Evolutionary conservation across 2,329 filamentous ascomycete species (phyloP), one percentile per base, ranked within the genome.

Genomic region (Sporothrix sp.): DNA sequence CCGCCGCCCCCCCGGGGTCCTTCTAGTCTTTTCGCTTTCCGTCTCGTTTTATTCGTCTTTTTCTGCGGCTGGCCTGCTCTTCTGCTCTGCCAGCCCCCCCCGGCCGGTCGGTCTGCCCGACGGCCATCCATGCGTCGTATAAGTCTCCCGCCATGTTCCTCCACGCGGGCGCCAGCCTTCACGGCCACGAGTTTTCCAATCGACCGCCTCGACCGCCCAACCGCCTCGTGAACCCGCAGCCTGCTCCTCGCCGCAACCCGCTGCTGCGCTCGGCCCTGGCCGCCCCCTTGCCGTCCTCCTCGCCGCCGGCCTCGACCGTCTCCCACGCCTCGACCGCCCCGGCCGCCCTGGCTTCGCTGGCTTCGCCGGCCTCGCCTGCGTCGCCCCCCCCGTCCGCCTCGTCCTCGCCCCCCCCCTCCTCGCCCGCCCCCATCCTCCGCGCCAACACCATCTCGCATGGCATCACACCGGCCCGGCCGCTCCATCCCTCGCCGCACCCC

Each of bases 131-230:
- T 37, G 36, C 20, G 13, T 47, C 35, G 37, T 42, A 46, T 48
- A 48, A 43, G 42, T 47, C 30, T 43, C n/a, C 54, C 60, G 65
- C 54, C 56, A 81, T 81, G 78, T 78, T 81, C 60, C 65, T 81
- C 30, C 78, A 81, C 59, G 70, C 75, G 16, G 77, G 75, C 40
- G 77, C 77, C 45, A 74, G 76, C 63, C 68, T 81, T 18, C 76
- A 81, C 60, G 77, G 76, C 61, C 77, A 80, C 60, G 76, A 80
- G 60, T 80, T 75, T 58, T 78, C 75, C 27, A 63, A 64, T 51
- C 63, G 65, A 39, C n/a, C n/a, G n/a, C n/a, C n/a, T n/a, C n/a
- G n/a, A n/a, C n/a, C 59, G 63, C 48, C 64, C 49, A 52, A 39
- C 10, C 35, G 25, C 7, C 50, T 44, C 10, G n/a, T 63, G 21